A percentile compares a stretch with the other conserved stretches of the same genome.
Conservation (phyloP, 2,329 filamentous ascomycete species). For the Salinomyces thailandicus region DNA sequence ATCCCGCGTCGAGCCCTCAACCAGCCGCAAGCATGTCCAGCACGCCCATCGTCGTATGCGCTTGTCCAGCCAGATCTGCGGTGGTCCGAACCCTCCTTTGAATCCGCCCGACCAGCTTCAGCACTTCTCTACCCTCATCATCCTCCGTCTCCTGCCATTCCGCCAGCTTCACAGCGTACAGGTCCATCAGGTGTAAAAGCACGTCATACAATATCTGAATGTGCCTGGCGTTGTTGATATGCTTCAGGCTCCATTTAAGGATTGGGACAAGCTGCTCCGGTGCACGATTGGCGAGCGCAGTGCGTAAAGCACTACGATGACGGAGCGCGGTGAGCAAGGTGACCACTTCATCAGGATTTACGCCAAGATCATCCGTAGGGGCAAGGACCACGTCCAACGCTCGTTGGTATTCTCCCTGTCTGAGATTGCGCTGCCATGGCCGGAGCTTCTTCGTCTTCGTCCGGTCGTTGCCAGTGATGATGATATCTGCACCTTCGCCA, state of each 20-base stretch:
- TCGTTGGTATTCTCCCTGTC: constrained; percentile 63
- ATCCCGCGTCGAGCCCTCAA: no score
- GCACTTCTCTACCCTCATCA: constrained; percentile 41
- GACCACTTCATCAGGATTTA: constrained; percentile 40
- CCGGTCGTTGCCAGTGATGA: constrained; percentile 66
- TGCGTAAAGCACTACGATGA: constrained; percentile 74
- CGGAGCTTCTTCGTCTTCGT: constrained; percentile 52
- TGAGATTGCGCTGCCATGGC: constrained; percentile 74
- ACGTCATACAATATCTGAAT: constrained; percentile 74
- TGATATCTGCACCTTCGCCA: constrained; percentile 76
- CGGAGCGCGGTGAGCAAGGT: constrained; percentile 75
- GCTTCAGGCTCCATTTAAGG: constrained; percentile 68
- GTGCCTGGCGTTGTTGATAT: constrained; percentile 74
- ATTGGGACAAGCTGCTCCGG: constrained; percentile 73
- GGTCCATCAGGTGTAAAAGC: constrained; percentile 68
- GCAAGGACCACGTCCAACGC: constrained; percentile 70
- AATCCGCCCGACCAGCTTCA: constrained; percentile 61
- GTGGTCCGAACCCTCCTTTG: constrained; percentile 60
- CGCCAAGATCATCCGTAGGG: constrained; percentile 3
- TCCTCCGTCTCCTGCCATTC: constrained; percentile 23
- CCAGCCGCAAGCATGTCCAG: constrained; percentile 62
- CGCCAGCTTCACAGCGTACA: constrained; percentile 73
- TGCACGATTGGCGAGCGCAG: constrained; percentile 69
- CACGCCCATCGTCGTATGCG: constrained; percentile 77
- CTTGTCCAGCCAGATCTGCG: constrained; percentile 73